phyloP scores from a whole-genome alignment of 2,329 filamentous ascomycete species.

The Elsinoe perseae region DNA sequence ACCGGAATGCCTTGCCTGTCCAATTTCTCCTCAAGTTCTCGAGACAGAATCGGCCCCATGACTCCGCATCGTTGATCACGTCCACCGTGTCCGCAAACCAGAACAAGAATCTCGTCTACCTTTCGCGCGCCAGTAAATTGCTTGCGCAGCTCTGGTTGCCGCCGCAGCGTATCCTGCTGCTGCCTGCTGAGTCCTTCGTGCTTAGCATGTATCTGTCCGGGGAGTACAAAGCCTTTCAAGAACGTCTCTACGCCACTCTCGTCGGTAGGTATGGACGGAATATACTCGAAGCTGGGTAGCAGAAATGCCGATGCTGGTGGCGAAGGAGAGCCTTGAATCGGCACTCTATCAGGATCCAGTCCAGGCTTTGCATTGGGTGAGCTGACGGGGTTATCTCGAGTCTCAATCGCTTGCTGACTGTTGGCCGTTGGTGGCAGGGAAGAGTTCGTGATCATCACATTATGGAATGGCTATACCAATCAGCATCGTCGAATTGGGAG shows the following conservation, averaged over 20 bases:
- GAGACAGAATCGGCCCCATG: conserved; percentile 63
- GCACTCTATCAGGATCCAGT: conserved; percentile 27
- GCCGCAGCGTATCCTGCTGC: conserved; percentile 39
- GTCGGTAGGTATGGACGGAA: conserved; percentile 61
- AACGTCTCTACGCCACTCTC: conserved; percentile 48
- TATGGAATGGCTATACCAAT: conserved; percentile 65
- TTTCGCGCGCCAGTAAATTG: conserved; percentile 51
- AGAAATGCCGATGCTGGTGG: conserved; percentile 59
- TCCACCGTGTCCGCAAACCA: conserved; percentile 81
- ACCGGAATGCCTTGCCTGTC: conserved; percentile 43
- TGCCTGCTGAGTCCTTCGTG: conserved; percentile 51
- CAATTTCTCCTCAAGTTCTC: conserved; percentile 60
- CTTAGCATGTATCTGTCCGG: conserved; percentile 52
- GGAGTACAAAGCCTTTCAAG: conserved; percentile 59
- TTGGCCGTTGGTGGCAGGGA: conserved; percentile 56
- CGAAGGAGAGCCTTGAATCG: conserved; percentile 37
- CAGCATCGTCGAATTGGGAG: conserved; percentile 17
- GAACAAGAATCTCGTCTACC: conserved; percentile 61
- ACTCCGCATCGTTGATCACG: conserved; percentile 77
- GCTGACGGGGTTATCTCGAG: conserved; percentile 6
- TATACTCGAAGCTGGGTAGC: conserved; percentile 74
- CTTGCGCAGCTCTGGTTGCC: conserved; percentile 43
- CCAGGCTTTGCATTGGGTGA: conserved; percentile 20
- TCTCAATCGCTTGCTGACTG: conserved; percentile 12
- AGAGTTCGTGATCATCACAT: conserved; percentile 66